Percentiles rank a stretch among this genome's conserved stretches.
Conservation (phyloP, 1,284 basidiomycete genomes). For the Lentinula novae-zelandiae region DNA sequence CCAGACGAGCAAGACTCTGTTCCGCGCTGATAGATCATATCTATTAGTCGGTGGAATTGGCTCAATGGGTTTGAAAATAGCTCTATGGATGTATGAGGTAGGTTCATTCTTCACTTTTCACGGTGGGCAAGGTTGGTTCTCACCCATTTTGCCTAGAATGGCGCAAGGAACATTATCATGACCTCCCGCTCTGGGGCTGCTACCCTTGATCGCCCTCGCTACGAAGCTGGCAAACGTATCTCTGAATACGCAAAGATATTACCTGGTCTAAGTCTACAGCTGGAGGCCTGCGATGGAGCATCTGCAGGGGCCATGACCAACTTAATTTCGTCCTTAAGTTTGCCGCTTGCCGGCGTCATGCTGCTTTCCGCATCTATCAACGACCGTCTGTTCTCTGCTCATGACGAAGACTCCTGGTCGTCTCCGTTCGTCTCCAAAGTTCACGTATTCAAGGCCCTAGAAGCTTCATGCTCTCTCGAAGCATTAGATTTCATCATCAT, state of each 20-base stretch:
- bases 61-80: not conserved
- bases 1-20: not conserved
- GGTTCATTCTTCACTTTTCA: not conserved
- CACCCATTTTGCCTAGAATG: conserved; percentile 24
- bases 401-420: conserved; percentile 29
- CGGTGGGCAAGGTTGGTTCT: not conserved
- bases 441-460: conserved; percentile 25
- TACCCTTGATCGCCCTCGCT: conserved; percentile 16
- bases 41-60: conserved; percentile 7
- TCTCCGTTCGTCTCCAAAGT: conserved; percentile 28
- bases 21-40: not conserved
- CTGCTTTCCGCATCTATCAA: conserved; percentile 29
- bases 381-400: conserved; percentile 30
- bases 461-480: conserved; percentile 18
- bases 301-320: not conserved
- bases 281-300: conserved; percentile 16
- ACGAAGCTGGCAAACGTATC: conserved; percentile 21
- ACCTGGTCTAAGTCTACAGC: conserved; percentile 24
- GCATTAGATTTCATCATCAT: conserved; percentile 33
- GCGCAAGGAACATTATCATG: conserved; percentile 32
- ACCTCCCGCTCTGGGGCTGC: conserved; percentile 33
- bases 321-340: not conserved
- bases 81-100: conserved; percentile 11
- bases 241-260: conserved; percentile 27
- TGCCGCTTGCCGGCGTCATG: conserved; percentile 31